Conservation (phyloP, 2,329 filamentous ascomycete genomes). For the Mycogone perniciosa region DNA sequence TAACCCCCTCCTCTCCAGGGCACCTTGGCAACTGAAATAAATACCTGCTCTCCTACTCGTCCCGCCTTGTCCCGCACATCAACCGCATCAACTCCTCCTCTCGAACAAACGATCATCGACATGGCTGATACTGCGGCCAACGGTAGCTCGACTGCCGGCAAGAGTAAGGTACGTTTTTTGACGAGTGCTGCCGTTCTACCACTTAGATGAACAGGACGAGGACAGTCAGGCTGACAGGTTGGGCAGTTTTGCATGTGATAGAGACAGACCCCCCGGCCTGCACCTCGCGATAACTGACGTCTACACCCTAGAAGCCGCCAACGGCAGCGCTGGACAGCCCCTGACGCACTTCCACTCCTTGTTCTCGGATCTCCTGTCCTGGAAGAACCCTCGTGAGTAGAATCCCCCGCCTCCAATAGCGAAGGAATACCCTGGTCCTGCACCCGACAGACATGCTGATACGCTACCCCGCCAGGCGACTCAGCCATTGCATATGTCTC, state of each 20-base stretch:
- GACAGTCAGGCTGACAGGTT: not conserved
- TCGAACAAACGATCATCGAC: too few relatives aligned
- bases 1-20: too few relatives aligned
- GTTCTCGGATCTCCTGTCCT: slow-evolving; percentile 63
- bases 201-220: not conserved
- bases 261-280: slow-evolving; percentile 22
- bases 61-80: too few relatives aligned
- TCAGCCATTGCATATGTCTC: slow-evolving; percentile 58
- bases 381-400: slow-evolving; percentile 59
- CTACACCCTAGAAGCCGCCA: slow-evolving; percentile 47
- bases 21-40: too few relatives aligned
- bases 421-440: too few relatives aligned
- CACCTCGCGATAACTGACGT: slow-evolving; percentile 53
- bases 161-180: slow-evolving; percentile 16
- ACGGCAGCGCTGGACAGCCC: slow-evolving; percentile 50
- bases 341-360: slow-evolving; percentile 66
- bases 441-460: slow-evolving; percentile 9
- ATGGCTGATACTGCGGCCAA: too few relatives aligned
- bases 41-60: too few relatives aligned
- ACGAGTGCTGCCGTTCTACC: slow-evolving; percentile 36
- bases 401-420: not conserved
- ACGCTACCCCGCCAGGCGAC: slow-evolving; percentile 40
- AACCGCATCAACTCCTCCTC: too few relatives aligned
- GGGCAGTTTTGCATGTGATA: slow-evolving; percentile 12
- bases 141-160: too few relatives aligned